Base-by-base conservation (phyloP, 306 rosid genomes). In the Astragalus membranaceus region DNA sequence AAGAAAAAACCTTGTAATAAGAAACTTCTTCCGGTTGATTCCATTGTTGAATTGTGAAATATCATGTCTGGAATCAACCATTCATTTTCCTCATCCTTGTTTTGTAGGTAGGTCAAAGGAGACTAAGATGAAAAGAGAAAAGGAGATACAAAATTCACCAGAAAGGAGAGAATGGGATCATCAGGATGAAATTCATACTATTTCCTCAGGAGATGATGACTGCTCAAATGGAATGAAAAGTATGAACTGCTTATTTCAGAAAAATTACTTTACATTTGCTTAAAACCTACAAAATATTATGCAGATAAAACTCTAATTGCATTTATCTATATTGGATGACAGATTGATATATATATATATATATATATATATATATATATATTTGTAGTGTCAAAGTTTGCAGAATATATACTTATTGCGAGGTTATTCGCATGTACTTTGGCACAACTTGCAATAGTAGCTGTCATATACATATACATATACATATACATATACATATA, bases 91-190 rank as follows among this genome's bases (percentile, higher is more conserved):
- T 77, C 12, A 64, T 5, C 6, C 10, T 33, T 57, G 10, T 79
- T 62, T 78, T 78, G 82, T 70, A 90, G 98, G 81, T 60, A 78
- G 67, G 75, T 69, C 86, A 5, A 88, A 81, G 83, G 89, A 80
- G 70, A 54, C 74, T 35, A 70, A 80, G 78, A 85, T 79, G 64
- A 88, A 76, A 75, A 73, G 74, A 47, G 84, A 49, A 78, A 80
- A 70, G 68, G 84, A 76, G 67, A 68, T 67, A 20, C 56, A 30
- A 47, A 80, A 68, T 51, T 75, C 72, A 0, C 70, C 37, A 23
- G 78, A 78, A 47, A 75, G 65, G 64, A 78, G 33, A 71, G 79
- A 41, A 59, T 64, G 52, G 47, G 36, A 65, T 64, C 66, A 59
- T 32, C 74, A 5, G 5, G 81, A 43, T 70, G 84, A 84, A 44